A percentile compares a stretch with the other conserved stretches of the same genome.
Evolutionary conservation across 2,329 filamentous ascomycete genomes (phyloP).

Genomic region (Alternaria triticimaculans): DNA sequence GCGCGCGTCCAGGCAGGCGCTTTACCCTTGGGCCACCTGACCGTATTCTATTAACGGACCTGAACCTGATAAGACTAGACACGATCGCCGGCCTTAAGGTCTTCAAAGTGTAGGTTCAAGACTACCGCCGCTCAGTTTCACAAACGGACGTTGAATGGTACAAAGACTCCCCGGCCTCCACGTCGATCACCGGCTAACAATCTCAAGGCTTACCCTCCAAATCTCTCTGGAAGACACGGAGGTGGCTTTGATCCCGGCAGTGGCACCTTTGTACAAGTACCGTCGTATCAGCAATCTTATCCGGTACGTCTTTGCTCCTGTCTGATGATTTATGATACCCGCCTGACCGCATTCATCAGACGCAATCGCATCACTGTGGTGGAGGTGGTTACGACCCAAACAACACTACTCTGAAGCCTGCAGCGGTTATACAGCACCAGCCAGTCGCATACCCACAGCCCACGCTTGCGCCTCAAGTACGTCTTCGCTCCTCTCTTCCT

Average conservation of each 20-base stretch:
- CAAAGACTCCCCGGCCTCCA: not conserved
- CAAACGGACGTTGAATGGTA: conserved; percentile 23
- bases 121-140: not conserved
- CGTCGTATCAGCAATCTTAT: conserved; percentile 4
- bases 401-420: conserved; percentile 10
- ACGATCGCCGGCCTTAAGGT: not conserved
- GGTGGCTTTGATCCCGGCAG: conserved; percentile 27
- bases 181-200: not conserved
- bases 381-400: conserved; percentile 24
- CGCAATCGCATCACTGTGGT: conserved; percentile 16
- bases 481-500: not conserved
- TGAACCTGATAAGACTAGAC: not conserved
- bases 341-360: not conserved
- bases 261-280: conserved; percentile 15
- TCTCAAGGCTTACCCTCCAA: conserved; percentile 26
- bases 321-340: not conserved
- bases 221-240: conserved; percentile 24
- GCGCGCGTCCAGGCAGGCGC: not conserved
- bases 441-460: conserved; percentile 15
- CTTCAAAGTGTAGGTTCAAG: not conserved
- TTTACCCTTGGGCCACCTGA: not conserved
- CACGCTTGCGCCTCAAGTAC: conserved; percentile 18
- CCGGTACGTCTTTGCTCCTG: not conserved
- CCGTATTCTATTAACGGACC: not conserved
- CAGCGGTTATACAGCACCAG: conserved; percentile 9